These are phyloP conservation scores for Vaccinium macrocarpon DNA, from an alignment of 148 eudicot genomes.

Conservation along the genomic window DNA sequence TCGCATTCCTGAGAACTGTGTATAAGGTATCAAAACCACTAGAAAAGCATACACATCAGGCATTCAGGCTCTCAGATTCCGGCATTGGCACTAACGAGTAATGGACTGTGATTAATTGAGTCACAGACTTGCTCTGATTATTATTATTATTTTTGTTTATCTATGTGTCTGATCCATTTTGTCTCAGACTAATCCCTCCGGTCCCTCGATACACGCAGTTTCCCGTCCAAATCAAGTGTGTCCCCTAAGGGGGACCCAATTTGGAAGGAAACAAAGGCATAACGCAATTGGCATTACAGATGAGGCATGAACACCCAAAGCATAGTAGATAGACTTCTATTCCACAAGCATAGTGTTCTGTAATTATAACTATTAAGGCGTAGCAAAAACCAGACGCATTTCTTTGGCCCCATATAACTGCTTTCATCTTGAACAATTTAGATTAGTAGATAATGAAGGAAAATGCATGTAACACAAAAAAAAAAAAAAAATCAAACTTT, in stretches of 20 bases:
- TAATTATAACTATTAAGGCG: neutral
- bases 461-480: neutral
- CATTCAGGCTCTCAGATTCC: neutral
- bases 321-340: neutral
- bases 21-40: neutral
- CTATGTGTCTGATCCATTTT: too few relatives aligned
- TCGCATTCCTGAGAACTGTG: neutral
- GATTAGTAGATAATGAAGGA: neutral
- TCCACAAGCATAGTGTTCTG: neutral
- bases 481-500: neutral
- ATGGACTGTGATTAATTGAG: neutral
- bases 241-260: slow-evolving; percentile 6
- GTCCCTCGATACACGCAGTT: too few relatives aligned
- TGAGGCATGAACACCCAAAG: neutral
- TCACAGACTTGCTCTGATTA: neutral
- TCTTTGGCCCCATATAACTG: neutral
- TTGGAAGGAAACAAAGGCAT: neutral
- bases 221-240: too few relatives aligned
- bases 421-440: neutral
- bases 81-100: too few relatives aligned
- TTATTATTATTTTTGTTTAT: too few relatives aligned
- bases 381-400: neutral
- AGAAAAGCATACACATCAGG: neutral
- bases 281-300: neutral
- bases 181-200: too few relatives aligned